phyloP scores from a whole-genome alignment of 176 grass and related monocot species.

The Aegilops bicornis region DNA sequence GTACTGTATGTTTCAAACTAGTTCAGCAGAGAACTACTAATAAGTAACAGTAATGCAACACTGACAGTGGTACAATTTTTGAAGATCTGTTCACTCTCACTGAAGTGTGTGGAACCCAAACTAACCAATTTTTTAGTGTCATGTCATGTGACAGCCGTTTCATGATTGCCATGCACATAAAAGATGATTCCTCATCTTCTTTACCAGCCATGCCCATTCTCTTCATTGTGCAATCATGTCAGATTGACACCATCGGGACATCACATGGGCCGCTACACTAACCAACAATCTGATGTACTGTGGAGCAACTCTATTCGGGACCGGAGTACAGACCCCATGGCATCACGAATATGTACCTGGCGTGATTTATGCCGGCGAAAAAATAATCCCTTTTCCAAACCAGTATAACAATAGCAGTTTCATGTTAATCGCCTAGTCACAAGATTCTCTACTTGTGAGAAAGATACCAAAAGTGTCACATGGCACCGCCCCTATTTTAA shows the following conservation, averaged over 20 bases:
- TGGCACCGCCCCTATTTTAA: constrained; percentile 24
- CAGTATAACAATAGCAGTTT: background rate
- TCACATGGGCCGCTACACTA: constrained; percentile 42
- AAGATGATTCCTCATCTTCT: constrained; percentile 40
- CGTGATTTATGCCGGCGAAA: background rate
- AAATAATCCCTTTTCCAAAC: background rate
- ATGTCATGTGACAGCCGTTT: constrained; percentile 35
- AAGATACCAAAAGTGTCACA: constrained; percentile 1
- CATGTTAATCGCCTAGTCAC: background rate
- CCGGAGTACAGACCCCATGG: constrained; percentile 14
- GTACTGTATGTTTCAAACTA: background rate
- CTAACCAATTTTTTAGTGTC: constrained; percentile 22
- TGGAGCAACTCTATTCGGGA: constrained; percentile 26
- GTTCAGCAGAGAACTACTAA: background rate
- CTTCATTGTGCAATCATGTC: constrained; percentile 56
- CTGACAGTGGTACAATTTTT: background rate
- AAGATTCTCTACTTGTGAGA: constrained; percentile 23
- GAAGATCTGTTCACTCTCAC: background rate
- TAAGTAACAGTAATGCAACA: background rate
- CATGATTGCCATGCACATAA: constrained; percentile 32
- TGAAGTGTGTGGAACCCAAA: constrained; percentile 6
- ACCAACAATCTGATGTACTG: constrained; percentile 36
- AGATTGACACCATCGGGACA: constrained; percentile 3
- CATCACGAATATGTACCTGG: background rate
- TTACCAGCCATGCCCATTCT: constrained; percentile 25